These are phyloP conservation scores for Calcarisporium arbuscula DNA, from an alignment of 2,329 filamentous ascomycete genomes.

Conservation along the genomic window DNA sequence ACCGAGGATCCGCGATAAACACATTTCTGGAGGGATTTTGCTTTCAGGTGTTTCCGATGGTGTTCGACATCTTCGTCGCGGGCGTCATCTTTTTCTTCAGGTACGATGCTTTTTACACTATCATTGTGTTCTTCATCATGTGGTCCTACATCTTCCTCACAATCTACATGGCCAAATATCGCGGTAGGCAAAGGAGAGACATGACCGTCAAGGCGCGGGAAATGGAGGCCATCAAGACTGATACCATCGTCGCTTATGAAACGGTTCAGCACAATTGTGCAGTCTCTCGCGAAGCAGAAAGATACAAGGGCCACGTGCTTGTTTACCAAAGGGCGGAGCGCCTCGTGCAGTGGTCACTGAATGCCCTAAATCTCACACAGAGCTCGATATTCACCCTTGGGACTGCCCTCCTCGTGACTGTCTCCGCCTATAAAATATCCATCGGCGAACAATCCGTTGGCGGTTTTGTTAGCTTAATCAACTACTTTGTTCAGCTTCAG, in stretches of 20 bases:
- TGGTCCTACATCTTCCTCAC: constrained; percentile 45
- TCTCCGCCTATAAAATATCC: constrained; percentile 57
- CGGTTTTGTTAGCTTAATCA: constrained; percentile 50
- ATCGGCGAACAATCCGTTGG: constrained; percentile 45
- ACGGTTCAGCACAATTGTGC: constrained; percentile 62
- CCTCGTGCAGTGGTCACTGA: constrained; percentile 48
- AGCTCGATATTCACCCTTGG: constrained; percentile 58
- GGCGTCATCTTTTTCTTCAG: constrained; percentile 37
- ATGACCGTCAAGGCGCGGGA: constrained; percentile 38
- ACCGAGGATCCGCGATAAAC: constrained; percentile 40
- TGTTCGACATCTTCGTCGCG: constrained; percentile 43
- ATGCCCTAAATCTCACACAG: constrained; percentile 54
- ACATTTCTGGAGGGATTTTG: constrained; percentile 42
- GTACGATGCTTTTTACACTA: constrained; percentile 41
- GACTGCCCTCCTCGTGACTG: constrained; percentile 52
- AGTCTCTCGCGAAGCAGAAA: constrained; percentile 49
- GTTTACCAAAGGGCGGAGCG: constrained; percentile 51
- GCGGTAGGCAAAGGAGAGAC: constrained; percentile 35
- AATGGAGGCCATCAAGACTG: constrained; percentile 43
- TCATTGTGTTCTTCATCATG: constrained; percentile 42
- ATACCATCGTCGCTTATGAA: constrained; percentile 42
- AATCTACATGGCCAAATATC: constrained; percentile 42
- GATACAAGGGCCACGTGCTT: constrained; percentile 48
- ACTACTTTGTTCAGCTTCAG: constrained; percentile 56
- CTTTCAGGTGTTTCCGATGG: constrained; percentile 45